Evolutionary conservation across 345 rosid species (phyloP), one percentile per base, ranked within the genome.

Genomic region (Acer yangbiense): DNA sequence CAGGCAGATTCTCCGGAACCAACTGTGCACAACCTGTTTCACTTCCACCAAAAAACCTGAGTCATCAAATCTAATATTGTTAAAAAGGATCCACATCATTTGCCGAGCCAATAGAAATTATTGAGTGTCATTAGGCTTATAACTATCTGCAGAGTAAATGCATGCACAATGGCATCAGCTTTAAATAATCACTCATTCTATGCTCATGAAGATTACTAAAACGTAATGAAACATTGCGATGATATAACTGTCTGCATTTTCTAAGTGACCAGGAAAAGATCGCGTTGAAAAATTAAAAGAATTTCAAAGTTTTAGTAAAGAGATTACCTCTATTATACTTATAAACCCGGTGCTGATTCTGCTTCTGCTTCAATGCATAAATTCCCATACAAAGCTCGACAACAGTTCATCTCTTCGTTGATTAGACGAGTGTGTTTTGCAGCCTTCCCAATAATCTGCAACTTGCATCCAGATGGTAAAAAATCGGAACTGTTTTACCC

Each of bases 341-440:
- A 87, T 73, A 57, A 79, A 65, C 81, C 55, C 60, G 82, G 74
- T 60, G 85, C 88, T 66, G 84, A 85, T 82, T 84, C 89, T 66
- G 84, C 86, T 82, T 83, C 84, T 35, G 90, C 83, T 76, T 85
- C 84, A n/a, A 83, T 83, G 89, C 83, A 83, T 57, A 87, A 55
- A 62, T 78, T 68, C 81, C 81, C 80, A 78, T 81, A 67, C 52
- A 85, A 65, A 1, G 86, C 79, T 61, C 6, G 39, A 35, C 76
- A 84, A 9, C 78, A 79, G 75, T 63, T 66, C 65, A 76, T 75
- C 79, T 82, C 83, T 78, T 78, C 82, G 39, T 73, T 80, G 0
- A 23, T 73, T 55, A 41, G 76, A 68, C 65, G 75, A 75, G 32
- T 57, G 57, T 75, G 84, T 20, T 77, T 80, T 69, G 60, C 29